Conservation (phyloP, 2,329 filamentous ascomycete genomes). For the Hypoxylon sp. region DNA sequence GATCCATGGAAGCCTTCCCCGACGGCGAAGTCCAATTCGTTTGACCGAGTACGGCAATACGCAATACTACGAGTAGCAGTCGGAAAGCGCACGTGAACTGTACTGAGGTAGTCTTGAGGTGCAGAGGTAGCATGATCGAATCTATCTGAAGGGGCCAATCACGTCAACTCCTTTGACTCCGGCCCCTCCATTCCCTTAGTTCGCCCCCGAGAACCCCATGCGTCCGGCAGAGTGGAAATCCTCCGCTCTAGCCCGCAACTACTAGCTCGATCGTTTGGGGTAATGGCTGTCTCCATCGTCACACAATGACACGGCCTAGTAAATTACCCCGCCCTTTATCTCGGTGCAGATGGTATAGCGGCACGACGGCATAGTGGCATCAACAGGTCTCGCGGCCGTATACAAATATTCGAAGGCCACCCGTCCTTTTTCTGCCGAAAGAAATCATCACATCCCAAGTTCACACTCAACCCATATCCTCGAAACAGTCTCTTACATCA, state of each 20-base stretch:
- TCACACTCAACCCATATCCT: not conserved
- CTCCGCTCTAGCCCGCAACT: conserved; percentile 10
- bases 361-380: not conserved
- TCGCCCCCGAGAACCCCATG: conserved; percentile 28
- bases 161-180: conserved; percentile 31
- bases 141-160: conserved; percentile 19
- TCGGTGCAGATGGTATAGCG: conserved; percentile 1
- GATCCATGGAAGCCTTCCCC: not conserved
- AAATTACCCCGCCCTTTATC: conserved; percentile 38
- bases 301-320: conserved; percentile 18
- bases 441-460: not conserved
- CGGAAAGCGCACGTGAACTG: not conserved
- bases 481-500: not conserved
- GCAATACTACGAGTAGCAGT: not conserved
- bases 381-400: not conserved
- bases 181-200: conserved; percentile 24
- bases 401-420: conserved; percentile 10
- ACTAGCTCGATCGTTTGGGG: conserved; percentile 23
- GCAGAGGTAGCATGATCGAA: not conserved
- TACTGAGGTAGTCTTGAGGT: not conserved
- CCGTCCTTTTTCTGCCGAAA: conserved; percentile 1
- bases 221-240: conserved; percentile 37
- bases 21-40: conserved; percentile 2
- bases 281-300: conserved; percentile 20
- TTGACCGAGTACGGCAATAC: conserved; percentile 1